Evolutionary conservation across 2,329 filamentous ascomycete genomes (phyloP).

Genomic region (Pseudogymnoascus sp.): DNA sequence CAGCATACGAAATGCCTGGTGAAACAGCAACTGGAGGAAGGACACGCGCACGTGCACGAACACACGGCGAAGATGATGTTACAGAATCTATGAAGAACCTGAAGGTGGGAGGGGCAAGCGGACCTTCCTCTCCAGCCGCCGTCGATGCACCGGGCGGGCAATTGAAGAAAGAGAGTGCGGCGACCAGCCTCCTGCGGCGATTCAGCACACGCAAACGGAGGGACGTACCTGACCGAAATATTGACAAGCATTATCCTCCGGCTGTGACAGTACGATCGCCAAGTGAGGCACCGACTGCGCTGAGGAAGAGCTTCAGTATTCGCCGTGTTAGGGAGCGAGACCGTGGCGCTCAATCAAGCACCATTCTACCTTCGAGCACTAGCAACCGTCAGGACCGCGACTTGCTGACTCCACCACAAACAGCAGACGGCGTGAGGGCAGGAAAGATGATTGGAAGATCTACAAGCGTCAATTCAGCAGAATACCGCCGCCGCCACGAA

Average conservation of each 20-base stretch:
- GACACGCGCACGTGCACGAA: conserved; percentile 76
- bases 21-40: conserved; percentile 80
- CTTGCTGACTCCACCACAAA: conserved; percentile 64
- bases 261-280: conserved; percentile 72
- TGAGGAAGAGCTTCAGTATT: conserved; percentile 86
- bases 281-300: conserved; percentile 52
- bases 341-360: conserved; percentile 38
- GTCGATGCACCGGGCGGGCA: conserved; percentile 52
- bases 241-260: conserved; percentile 61
- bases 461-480: conserved; percentile 84
- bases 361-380: conserved; percentile 45
- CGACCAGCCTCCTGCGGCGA: conserved; percentile 73
- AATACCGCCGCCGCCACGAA: conserved; percentile 59
- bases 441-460: conserved; percentile 72
- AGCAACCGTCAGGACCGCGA: conserved; percentile 69
- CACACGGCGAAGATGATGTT: conserved; percentile 89
- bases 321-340: conserved; percentile 48
- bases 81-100: conserved; percentile 63
- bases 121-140: conserved; percentile 39
- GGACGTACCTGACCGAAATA: conserved; percentile 52
- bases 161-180: conserved; percentile 77
- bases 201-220: conserved; percentile 80
- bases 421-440: conserved; percentile 49
- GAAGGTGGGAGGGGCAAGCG: conserved; percentile 42
- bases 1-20: conserved; percentile 78